Percentiles rank a stretch among this genome's conserved stretches.
phyloP scores from a whole-genome alignment of 345 rosid species.

The Euphorbia peplus region DNA sequence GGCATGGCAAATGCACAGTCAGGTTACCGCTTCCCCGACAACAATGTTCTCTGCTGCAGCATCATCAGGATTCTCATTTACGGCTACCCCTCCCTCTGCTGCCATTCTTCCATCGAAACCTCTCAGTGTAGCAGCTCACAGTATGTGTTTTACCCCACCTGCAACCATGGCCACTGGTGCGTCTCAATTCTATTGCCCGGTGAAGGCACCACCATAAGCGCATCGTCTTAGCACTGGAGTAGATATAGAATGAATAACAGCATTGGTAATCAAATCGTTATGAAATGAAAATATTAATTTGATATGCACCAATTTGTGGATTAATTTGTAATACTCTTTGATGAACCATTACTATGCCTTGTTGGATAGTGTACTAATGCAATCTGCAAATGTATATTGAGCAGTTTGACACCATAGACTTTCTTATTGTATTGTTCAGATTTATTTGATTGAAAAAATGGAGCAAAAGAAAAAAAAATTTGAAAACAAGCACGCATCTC shows the following conservation, averaged over 20 bases:
- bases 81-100: conserved; percentile 54
- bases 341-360: not conserved
- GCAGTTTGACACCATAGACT: not conserved
- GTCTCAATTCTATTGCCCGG: conserved; percentile 30
- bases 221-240: conserved; percentile 1
- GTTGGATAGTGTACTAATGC: not conserved
- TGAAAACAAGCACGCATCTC: too few relatives aligned
- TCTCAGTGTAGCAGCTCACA: conserved; percentile 32
- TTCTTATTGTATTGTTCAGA: not conserved
- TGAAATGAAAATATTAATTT: conserved; percentile 14
- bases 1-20: conserved; percentile 72
- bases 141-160: conserved; percentile 41
- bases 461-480: too few relatives aligned
- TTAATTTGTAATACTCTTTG: not conserved
- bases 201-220: conserved; percentile 48
- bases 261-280: conserved; percentile 4
- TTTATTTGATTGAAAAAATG: too few relatives aligned
- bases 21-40: conserved; percentile 42
- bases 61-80: conserved; percentile 99
- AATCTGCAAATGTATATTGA: conserved; percentile 2
- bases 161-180: conserved; percentile 22
- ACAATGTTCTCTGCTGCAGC: conserved; percentile 83
- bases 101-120: conserved; percentile 51
- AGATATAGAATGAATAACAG: not conserved
- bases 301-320: not conserved